A percentile compares a stretch with the other conserved stretches of the same genome.
Evolutionary conservation across 331 rosid species (phyloP).

Genomic region (Spiraea crenata): DNA sequence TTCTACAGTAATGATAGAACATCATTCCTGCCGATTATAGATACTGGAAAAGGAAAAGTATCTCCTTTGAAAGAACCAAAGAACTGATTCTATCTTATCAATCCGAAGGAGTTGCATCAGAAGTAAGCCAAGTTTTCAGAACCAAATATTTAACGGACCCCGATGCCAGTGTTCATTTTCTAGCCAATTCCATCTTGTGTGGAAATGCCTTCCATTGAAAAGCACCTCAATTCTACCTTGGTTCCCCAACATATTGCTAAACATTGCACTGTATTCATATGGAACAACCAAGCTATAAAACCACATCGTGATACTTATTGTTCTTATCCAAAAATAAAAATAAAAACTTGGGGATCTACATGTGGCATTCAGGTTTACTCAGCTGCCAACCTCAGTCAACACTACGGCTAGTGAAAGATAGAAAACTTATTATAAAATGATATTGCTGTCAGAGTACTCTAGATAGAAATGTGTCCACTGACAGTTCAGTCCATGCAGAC

Average conservation of each 20-base stretch:
- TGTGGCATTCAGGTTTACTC: no score
- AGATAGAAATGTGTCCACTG: no score
- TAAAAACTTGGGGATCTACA: no score
- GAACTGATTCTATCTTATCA: background rate
- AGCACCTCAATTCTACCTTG: background rate
- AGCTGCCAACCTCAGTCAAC: no score
- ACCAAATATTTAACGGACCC: background rate
- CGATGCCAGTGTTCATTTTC: background rate
- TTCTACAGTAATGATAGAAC: background rate
- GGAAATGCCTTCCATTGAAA: background rate
- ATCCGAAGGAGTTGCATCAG: background rate
- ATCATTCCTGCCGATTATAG: background rate
- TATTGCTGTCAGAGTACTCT: no score
- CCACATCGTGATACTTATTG: no score
- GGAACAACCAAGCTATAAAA: background rate
- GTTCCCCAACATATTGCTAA: background rate
- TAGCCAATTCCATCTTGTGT: background rate
- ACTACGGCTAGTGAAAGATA: no score
- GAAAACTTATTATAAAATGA: no score
- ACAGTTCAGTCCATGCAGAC: no score
- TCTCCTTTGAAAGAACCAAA: background rate
- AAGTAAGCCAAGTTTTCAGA: conserved; percentile 2
- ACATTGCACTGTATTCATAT: background rate
- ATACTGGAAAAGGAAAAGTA: conserved; percentile 1
- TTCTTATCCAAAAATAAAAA: no score